Evolutionary conservation across 2,329 filamentous ascomycete species (phyloP).

Genomic region (Akanthomyces muscarius): DNA sequence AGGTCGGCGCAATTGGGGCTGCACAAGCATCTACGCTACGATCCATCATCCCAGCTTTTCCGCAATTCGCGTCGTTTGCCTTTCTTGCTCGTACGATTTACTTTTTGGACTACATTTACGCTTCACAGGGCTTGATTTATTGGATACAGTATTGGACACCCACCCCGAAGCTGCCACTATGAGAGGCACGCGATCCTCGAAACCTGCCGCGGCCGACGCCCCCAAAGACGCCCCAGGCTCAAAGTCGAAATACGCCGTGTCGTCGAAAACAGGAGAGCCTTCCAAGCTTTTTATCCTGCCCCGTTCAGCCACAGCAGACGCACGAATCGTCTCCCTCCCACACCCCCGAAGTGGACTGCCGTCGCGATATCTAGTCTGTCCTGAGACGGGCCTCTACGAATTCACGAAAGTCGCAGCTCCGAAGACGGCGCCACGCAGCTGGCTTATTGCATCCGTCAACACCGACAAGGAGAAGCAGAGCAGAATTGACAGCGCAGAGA

Average conservation of each 20-base stretch:
- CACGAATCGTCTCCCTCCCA: constrained; percentile 56
- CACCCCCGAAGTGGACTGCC: constrained; percentile 54
- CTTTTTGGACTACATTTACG: background rate
- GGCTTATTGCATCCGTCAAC: constrained; percentile 48
- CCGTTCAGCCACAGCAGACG: constrained; percentile 46
- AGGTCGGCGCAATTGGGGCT: background rate
- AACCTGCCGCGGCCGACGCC: constrained; percentile 27
- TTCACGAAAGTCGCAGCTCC: constrained; percentile 56
- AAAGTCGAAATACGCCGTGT: constrained; percentile 37
- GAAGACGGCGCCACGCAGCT: constrained; percentile 54
- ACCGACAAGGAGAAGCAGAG: constrained; percentile 9
- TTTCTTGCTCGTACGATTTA: background rate
- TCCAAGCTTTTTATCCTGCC: constrained; percentile 60
- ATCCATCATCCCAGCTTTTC: background rate
- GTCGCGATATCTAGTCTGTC: constrained; percentile 59
- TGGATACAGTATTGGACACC: background rate
- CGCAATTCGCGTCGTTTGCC: background rate
- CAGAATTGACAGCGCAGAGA: constrained; percentile 34
- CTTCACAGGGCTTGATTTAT: background rate
- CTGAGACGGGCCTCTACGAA: constrained; percentile 60
- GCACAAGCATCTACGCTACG: background rate
- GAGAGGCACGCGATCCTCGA: constrained; percentile 48
- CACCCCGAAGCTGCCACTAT: constrained; percentile 30
- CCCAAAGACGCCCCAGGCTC: constrained; percentile 28
- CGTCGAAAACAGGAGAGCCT: constrained; percentile 38